These are phyloP conservation scores for Solanum ahanhuiri DNA, from an alignment of 257 asterid species.

Conservation along the genomic window DNA sequence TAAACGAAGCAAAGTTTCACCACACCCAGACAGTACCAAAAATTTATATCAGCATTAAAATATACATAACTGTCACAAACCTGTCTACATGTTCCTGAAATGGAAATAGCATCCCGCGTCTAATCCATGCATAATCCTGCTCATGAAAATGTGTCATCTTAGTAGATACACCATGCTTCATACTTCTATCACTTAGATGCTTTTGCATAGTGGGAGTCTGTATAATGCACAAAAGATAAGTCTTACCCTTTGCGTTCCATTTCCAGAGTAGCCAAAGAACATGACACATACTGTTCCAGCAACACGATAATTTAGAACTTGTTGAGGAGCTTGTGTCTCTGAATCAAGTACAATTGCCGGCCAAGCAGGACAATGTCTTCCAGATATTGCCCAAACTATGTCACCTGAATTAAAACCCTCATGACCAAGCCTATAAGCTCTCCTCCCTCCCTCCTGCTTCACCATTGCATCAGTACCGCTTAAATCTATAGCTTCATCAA, in stretches of 20 bases:
- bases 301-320: slow-evolving; percentile 56
- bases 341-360: slow-evolving; percentile 92
- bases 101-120: too few relatives aligned
- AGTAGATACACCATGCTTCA: too few relatives aligned
- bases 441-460: slow-evolving; percentile 13
- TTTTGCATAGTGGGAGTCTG: not conserved
- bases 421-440: slow-evolving; percentile 16
- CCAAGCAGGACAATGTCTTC: slow-evolving; percentile 84
- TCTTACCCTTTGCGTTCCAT: slow-evolving; percentile 89
- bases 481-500: slow-evolving; percentile 36
- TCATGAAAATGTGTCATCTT: too few relatives aligned
- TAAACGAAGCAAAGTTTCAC: too few relatives aligned
- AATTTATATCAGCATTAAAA: too few relatives aligned
- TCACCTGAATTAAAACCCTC: slow-evolving; percentile 64
- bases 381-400: slow-evolving; percentile 89
- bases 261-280: slow-evolving; percentile 91
- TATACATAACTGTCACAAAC: too few relatives aligned
- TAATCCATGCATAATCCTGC: too few relatives aligned
- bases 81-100: too few relatives aligned
- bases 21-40: too few relatives aligned
- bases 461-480: slow-evolving; percentile 20
- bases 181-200: not conserved
- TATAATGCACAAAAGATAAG: not conserved
- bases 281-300: slow-evolving; percentile 58
- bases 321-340: slow-evolving; percentile 67